Percentiles rank a stretch among this genome's conserved stretches.
phyloP scores from a whole-genome alignment of 345 rosid species.

The Luvunga scandens region DNA sequence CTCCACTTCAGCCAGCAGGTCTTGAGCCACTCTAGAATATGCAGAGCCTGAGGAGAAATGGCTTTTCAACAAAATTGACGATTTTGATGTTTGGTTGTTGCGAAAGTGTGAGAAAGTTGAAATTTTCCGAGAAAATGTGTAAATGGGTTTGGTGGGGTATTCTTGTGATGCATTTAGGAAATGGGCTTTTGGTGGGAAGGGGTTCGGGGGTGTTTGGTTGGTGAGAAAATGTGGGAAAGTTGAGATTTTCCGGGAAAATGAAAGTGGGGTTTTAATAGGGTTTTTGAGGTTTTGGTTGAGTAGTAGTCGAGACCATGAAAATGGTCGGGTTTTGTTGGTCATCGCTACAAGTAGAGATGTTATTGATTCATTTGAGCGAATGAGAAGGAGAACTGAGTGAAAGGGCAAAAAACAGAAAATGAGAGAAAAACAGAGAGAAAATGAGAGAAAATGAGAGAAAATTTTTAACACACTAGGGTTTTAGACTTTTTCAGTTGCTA shows the following conservation, averaged over 20 bases:
- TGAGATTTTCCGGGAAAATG: slow-evolving; percentile 23
- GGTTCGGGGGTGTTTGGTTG: slow-evolving; percentile 25
- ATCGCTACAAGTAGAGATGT: slow-evolving; percentile 7
- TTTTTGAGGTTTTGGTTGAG: slow-evolving; percentile 23
- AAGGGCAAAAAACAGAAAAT: neutral
- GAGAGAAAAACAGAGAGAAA: neutral
- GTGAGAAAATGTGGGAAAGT: slow-evolving; percentile 10
- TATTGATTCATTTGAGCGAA: slow-evolving; percentile 26
- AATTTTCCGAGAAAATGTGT: slow-evolving; percentile 12
- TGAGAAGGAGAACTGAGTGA: neutral
- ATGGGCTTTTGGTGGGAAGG: slow-evolving; percentile 24
- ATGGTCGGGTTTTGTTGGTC: slow-evolving; percentile 32
- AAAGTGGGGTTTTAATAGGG: slow-evolving; percentile 20
- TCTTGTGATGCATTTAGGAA: slow-evolving; percentile 30
- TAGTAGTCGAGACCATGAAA: slow-evolving; percentile 47
- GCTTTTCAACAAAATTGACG: slow-evolving; percentile 26
- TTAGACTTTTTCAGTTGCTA: no score
- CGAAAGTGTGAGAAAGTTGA: slow-evolving; percentile 11
- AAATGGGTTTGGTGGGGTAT: slow-evolving; percentile 18
- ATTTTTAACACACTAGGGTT: slow-evolving; percentile 1
- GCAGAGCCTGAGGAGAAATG: slow-evolving; percentile 36
- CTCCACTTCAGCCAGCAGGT: slow-evolving; percentile 59
- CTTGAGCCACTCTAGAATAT: slow-evolving; percentile 31
- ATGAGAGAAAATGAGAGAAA: neutral
- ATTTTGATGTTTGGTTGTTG: slow-evolving; percentile 25